Conservation (phyloP, 306 rosid species). For the Pueraria montana region DNA sequence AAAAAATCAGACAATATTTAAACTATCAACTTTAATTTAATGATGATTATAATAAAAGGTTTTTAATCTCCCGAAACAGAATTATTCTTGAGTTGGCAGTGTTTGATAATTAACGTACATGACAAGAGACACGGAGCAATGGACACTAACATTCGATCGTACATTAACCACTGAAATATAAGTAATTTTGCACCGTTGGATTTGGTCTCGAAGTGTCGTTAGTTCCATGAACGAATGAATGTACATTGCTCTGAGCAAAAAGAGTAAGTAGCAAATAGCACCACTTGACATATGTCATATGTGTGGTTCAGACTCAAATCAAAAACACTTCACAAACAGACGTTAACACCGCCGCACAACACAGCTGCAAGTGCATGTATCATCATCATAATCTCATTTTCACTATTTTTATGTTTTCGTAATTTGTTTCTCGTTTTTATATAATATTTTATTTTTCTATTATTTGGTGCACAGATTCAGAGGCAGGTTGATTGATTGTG, state of each 20-base stretch:
- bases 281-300: not conserved
- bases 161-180: slow-evolving; percentile 6
- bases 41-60: not conserved
- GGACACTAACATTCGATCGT: not conserved
- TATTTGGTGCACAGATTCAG: slow-evolving; percentile 28
- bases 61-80: not conserved
- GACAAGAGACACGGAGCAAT: not conserved
- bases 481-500: not conserved
- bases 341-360: slow-evolving; percentile 11
- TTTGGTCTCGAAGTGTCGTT: not conserved
- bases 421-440: not conserved
- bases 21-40: not conserved
- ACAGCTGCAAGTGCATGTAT: slow-evolving; percentile 20
- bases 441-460: not conserved
- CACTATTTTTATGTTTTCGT: not conserved
- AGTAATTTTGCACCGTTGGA: slow-evolving; percentile 38
- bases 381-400: slow-evolving; percentile 12
- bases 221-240: not conserved
- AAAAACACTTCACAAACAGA: not conserved
- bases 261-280: not conserved
- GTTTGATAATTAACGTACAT: not conserved
- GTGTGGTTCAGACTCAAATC: slow-evolving; percentile 44
- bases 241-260: not conserved
- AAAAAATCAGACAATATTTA: too few species aligned
- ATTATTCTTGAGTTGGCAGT: slow-evolving; percentile 20